Evolutionary conservation across 2,329 filamentous ascomycete genomes (phyloP).

Genomic region (Didymosphaeria variabile): DNA sequence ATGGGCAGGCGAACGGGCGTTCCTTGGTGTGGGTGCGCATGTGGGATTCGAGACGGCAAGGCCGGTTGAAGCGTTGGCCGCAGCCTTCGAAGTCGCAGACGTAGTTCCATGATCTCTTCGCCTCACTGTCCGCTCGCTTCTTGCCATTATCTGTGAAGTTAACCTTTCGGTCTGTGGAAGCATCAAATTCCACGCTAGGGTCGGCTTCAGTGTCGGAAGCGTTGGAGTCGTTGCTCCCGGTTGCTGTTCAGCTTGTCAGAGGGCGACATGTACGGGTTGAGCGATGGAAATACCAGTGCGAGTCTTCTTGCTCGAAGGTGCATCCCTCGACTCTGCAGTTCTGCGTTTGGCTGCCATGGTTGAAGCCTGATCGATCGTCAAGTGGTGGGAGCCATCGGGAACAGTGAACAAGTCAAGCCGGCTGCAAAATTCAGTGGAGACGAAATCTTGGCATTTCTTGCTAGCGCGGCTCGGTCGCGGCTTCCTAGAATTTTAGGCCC

Average conservation of each 20-base stretch:
- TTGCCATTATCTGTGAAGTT: slow-evolving; percentile 42
- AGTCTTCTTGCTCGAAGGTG: slow-evolving; percentile 33
- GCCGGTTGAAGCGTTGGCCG: slow-evolving; percentile 85
- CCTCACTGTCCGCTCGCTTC: slow-evolving; percentile 42
- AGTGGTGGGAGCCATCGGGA: not conserved
- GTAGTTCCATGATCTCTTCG: slow-evolving; percentile 75
- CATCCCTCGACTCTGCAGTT: slow-evolving; percentile 15
- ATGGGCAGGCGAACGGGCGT: slow-evolving; percentile 77
- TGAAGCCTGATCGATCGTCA: not conserved
- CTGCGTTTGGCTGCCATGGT: slow-evolving; percentile 44
- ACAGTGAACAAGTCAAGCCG: not conserved
- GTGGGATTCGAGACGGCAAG: slow-evolving; percentile 78
- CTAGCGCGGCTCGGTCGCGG: slow-evolving; percentile 17
- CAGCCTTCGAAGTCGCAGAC: slow-evolving; percentile 79
- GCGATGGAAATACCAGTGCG: slow-evolving; percentile 31
- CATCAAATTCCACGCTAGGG: slow-evolving; percentile 30
- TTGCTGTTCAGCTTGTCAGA: not conserved
- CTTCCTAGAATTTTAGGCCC: slow-evolving; percentile 24
- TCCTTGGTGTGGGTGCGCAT: slow-evolving; percentile 86
- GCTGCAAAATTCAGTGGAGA: slow-evolving; percentile 13
- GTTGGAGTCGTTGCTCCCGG: not conserved
- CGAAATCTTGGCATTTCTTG: slow-evolving; percentile 7
- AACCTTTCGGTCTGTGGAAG: slow-evolving; percentile 34
- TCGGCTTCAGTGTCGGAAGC: slow-evolving; percentile 11
- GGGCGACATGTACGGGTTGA: not conserved